Evolutionary conservation across 139 green algal genomes (phyloP).

Genomic region (Chloropicon primus): DNA sequence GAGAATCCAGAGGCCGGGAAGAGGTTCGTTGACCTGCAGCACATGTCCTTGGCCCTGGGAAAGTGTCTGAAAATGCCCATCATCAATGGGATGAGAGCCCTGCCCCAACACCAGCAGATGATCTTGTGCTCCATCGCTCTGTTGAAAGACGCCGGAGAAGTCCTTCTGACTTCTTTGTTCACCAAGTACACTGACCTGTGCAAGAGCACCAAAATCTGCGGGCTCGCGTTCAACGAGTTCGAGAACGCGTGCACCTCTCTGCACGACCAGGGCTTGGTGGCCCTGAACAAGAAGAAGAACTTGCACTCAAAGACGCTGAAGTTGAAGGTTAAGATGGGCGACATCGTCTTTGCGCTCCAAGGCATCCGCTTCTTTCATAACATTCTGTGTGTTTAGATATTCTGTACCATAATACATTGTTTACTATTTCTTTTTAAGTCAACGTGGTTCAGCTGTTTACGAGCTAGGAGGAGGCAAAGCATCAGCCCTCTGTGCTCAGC

Average conservation of each 20-base stretch:
- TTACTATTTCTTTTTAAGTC: too few species aligned
- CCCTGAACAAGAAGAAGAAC: background rate
- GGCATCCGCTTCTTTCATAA: constrained; percentile 6
- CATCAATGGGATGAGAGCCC: constrained; percentile 16
- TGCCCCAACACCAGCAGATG: constrained; percentile 29
- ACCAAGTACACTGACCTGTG: constrained; percentile 16
- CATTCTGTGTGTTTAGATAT: background rate
- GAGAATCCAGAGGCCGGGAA: background rate
- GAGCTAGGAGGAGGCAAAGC: too few species aligned
- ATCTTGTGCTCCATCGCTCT: constrained; percentile 20
- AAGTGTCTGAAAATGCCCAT: constrained; percentile 11
- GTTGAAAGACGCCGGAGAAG: background rate
- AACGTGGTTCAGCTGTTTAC: too few species aligned
- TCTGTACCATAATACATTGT: too few species aligned
- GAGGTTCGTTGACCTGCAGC: constrained; percentile 5
- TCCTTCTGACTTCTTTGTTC: constrained; percentile 3
- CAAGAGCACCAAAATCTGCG: constrained; percentile 5
- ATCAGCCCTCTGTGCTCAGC: background rate
- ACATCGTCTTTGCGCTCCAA: constrained; percentile 23
- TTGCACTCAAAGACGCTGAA: constrained; percentile 1
- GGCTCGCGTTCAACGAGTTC: constrained; percentile 16
- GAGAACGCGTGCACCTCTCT: constrained; percentile 12
- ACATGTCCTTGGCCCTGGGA: constrained; percentile 20
- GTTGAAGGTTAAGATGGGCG: constrained; percentile 10
- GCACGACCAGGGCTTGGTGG: constrained; percentile 8